Evolutionary conservation across 1,139 yeast species (phyloP).

Genomic region (Magnusiomyces tetraspermus): DNA sequence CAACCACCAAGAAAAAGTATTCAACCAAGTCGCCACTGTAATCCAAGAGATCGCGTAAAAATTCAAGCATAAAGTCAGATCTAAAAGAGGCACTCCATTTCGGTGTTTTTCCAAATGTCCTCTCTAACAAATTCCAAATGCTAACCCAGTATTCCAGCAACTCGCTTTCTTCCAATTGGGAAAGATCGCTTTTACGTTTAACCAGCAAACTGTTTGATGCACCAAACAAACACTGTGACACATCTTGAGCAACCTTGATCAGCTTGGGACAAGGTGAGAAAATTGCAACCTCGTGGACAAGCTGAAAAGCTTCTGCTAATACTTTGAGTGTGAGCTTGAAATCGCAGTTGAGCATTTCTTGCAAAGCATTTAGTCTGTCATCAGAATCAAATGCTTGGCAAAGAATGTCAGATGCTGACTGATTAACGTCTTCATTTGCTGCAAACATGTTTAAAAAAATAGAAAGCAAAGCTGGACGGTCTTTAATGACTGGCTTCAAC

Average conservation of each 20-base stretch:
- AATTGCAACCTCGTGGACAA: conserved; percentile 39
- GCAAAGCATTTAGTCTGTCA: conserved; percentile 58
- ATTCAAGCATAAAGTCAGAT: conserved; percentile 54
- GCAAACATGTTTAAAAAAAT: conserved; percentile 23
- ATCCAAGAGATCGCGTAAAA: conserved; percentile 80
- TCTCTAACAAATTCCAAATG: conserved; percentile 62
- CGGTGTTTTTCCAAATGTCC: conserved; percentile 59
- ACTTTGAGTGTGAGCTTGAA: conserved; percentile 40
- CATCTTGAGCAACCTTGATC: conserved; percentile 66
- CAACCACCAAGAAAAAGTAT: conserved; percentile 49
- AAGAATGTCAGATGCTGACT: conserved; percentile 60
- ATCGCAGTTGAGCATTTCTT: conserved; percentile 41
- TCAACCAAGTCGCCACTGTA: conserved; percentile 59
- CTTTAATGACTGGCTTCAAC: conserved; percentile 36
- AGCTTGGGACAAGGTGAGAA: conserved; percentile 73
- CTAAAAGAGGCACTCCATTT: conserved; percentile 61
- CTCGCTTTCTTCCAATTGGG: conserved; percentile 20
- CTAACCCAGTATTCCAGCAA: conserved; percentile 49
- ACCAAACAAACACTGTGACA: conserved; percentile 53
- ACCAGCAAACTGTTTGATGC: conserved; percentile 52
- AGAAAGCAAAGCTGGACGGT: conserved; percentile 23
- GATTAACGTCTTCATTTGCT: conserved; percentile 28
- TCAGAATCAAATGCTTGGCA: conserved; percentile 72
- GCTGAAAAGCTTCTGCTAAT: conserved; percentile 40
- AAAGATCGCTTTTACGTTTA: conserved; percentile 20